Evolutionary conservation across 495 filamentous ascomycete species (phyloP), one percentile per base, ranked within the genome.

Genomic region (Daldinia decipiens): DNA sequence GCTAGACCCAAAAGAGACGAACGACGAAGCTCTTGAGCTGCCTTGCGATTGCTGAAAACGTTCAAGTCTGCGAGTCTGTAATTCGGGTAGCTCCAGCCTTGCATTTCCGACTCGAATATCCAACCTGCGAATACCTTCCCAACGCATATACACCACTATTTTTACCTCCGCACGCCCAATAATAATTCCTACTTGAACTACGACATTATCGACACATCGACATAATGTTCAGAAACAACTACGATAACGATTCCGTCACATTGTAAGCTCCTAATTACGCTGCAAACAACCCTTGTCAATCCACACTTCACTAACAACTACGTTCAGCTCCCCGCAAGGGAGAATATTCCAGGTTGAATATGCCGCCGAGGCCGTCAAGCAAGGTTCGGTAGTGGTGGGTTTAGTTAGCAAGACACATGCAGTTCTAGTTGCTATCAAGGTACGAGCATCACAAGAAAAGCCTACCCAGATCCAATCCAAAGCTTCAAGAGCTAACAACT

Each of bases 281-380:
- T 70, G 60, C 66, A 59, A 45, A 55, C 59, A 63, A 59, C 17
- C 50, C 67, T 64, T 53, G 45, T 62, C 63, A 76, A 67, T 74
- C 73, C 31, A 55, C 53, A 61, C 52, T 59, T 54, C 43, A 24
- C 56, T 59, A 56, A 69, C 65, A 39, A 76, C 40, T 26, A 62
- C 15, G 19, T 26, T 56, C 75, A 98, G 94, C 90, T 99, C 95
- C 64, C 95, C 95, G 54, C 95, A 99, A 87, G 95, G 95, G 76
- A 93, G 95, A 79, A 98, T 99, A 86, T 99, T 98, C 81, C 95
- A 99, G 82, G 95, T 99, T 76, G 95, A 99, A 82, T 99, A 99
- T 88, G 96, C 95, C 72, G 90, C 91, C 79, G 95, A 98, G 86
- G 95, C 95, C 72, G 96, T 99, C 66, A 98, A 98, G 87, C 95